Percentiles rank a stretch among this genome's conserved stretches.
Evolutionary conservation across 2,329 filamentous ascomycete genomes (phyloP).

Genomic region (Lecanoromycetidae sp.): DNA sequence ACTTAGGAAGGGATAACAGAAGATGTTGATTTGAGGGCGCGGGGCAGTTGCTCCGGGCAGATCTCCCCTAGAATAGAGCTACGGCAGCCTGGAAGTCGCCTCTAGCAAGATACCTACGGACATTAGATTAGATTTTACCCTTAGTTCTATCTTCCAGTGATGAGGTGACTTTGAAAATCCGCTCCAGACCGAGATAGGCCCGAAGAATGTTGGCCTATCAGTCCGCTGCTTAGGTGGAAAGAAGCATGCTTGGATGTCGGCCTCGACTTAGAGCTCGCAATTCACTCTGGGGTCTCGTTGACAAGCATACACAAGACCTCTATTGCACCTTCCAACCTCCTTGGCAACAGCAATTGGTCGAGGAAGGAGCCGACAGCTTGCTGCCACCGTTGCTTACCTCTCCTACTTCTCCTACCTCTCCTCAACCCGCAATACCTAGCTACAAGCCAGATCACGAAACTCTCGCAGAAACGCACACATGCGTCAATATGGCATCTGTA

Average conservation of each 20-base stretch:
- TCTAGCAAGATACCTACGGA: neutral
- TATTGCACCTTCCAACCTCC: conserved; percentile 17
- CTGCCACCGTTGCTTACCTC: conserved; percentile 36
- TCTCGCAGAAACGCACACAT: neutral
- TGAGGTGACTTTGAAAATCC: conserved; percentile 1
- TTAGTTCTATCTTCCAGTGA: conserved; percentile 1
- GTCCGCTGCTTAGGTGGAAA: neutral
- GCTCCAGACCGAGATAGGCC: conserved; percentile 2
- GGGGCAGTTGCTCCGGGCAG: neutral
- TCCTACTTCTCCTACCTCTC: conserved; percentile 26
- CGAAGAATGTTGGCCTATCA: conserved; percentile 4
- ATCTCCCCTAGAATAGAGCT: no score
- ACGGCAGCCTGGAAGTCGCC: neutral
- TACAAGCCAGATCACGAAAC: neutral
- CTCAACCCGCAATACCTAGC: conserved; percentile 23
- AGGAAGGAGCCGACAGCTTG: conserved; percentile 31
- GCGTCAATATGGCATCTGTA: conserved; percentile 27
- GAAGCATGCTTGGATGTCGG: conserved; percentile 24
- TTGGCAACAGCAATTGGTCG: conserved; percentile 20
- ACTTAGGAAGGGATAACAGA: neutral
- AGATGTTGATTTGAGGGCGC: neutral
- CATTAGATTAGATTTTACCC: neutral
- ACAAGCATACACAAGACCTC: conserved; percentile 35
- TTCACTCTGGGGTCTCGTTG: conserved; percentile 51
- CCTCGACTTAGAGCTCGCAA: conserved; percentile 48